These are phyloP conservation scores for Acidiella bohemica DNA, from an alignment of 495 filamentous ascomycete genomes.

Conservation along the genomic window DNA sequence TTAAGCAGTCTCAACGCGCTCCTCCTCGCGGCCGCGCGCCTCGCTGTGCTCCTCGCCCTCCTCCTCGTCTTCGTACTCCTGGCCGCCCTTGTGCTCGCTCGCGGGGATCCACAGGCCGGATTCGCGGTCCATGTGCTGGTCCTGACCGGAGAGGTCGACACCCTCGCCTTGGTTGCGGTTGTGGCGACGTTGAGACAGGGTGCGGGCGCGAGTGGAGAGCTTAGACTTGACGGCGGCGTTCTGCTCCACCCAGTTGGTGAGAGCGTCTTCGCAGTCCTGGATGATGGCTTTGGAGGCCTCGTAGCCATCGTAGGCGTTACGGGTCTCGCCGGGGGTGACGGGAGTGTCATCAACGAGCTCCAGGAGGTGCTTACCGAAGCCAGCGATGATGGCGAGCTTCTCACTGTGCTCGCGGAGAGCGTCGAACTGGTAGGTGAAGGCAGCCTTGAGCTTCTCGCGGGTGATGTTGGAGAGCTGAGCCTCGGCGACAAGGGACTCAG, in stretches of 20 bases:
- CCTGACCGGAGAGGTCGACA: constrained; percentile 72
- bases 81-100: constrained; percentile 51
- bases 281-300: constrained; percentile 98
- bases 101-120: constrained; percentile 71
- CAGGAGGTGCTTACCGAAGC: constrained; percentile 90
- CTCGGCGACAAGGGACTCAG: constrained; percentile 94
- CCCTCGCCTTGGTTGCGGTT: constrained; percentile 50
- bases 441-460: constrained; percentile 96
- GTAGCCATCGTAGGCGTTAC: constrained; percentile 92
- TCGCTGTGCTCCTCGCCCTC: constrained; percentile 48
- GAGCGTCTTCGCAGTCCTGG: constrained; percentile 93
- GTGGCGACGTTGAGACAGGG: constrained; percentile 70
- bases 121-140: constrained; percentile 69
- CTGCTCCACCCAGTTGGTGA: constrained; percentile 89
- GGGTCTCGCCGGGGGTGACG: constrained; percentile 93
- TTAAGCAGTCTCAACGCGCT: constrained; percentile 30
- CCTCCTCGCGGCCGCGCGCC: constrained; percentile 47
- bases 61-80: constrained; percentile 49
- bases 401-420: constrained; percentile 95
- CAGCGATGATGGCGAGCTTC: constrained; percentile 94
- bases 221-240: constrained; percentile 77
- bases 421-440: constrained; percentile 97
- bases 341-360: constrained; percentile 93
- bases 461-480: constrained; percentile 98
- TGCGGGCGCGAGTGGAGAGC: constrained; percentile 72